These are phyloP conservation scores for Pseudozyma sp. DNA, from an alignment of 1,284 basidiomycete species.

Conservation along the genomic window DNA sequence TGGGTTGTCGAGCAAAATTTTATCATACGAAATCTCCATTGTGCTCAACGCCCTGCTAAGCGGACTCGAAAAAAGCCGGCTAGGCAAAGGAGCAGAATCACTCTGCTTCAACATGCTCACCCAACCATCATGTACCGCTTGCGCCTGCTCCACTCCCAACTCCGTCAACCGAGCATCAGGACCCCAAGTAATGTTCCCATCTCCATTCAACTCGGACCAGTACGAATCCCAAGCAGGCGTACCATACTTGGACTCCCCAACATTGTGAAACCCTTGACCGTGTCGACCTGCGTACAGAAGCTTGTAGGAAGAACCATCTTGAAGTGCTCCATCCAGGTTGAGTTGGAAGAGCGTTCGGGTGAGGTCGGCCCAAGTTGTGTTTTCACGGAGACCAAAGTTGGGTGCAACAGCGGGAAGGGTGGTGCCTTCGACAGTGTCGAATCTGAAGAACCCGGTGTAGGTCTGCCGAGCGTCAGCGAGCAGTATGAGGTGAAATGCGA, in stretches of 20 bases:
- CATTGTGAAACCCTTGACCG: slow-evolving; percentile 55
- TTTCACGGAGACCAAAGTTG: slow-evolving; percentile 49
- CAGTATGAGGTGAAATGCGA: not conserved
- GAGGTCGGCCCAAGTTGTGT: slow-evolving; percentile 42
- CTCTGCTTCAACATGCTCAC: slow-evolving; percentile 21
- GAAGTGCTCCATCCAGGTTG: slow-evolving; percentile 22
- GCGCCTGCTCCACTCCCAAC: slow-evolving; percentile 49
- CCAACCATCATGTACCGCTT: slow-evolving; percentile 47
- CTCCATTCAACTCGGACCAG: slow-evolving; percentile 41
- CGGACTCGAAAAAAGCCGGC: slow-evolving; percentile 33
- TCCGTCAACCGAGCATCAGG: slow-evolving; percentile 48
- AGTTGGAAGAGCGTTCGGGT: slow-evolving; percentile 24
- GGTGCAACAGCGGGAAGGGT: slow-evolving; percentile 43
- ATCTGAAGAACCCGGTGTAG: slow-evolving; percentile 46
- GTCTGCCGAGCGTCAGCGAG: slow-evolving; percentile 14
- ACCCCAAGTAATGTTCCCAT: slow-evolving; percentile 48
- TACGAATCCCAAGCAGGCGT: slow-evolving; percentile 41
- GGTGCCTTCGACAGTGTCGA: slow-evolving; percentile 31
- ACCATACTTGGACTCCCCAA: slow-evolving; percentile 50
- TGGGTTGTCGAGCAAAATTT: slow-evolving; percentile 29
- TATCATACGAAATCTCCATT: slow-evolving; percentile 42
- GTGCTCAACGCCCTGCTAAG: slow-evolving; percentile 41
- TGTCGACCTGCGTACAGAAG: slow-evolving; percentile 49
- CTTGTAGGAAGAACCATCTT: slow-evolving; percentile 46
- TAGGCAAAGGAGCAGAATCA: slow-evolving; percentile 38